Evolutionary conservation across 305 asterid species (phyloP).

Genomic region (Andrographis paniculata): DNA sequence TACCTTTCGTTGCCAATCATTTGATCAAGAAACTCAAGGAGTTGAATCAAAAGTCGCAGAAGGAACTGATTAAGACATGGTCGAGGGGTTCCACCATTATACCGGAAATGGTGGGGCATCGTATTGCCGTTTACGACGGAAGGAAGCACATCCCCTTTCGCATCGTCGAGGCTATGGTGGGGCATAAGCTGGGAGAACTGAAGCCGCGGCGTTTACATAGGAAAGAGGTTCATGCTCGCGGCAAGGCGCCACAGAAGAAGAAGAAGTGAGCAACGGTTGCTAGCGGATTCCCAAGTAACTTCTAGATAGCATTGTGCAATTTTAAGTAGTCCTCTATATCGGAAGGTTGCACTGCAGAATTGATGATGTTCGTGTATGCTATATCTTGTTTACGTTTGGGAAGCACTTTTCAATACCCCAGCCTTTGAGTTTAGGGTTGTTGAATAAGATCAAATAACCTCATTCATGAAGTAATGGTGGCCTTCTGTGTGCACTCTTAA

Average conservation of each 20-base stretch:
- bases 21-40: conserved; percentile 28
- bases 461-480: no score
- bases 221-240: conserved; percentile 40
- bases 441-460: no score
- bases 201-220: conserved; percentile 23
- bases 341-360: no score
- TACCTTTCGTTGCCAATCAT: conserved; percentile 54
- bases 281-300: no score
- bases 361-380: no score
- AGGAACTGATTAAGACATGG: conserved; percentile 50
- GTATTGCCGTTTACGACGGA: conserved; percentile 47
- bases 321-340: no score
- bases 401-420: no score
- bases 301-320: no score
- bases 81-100: conserved; percentile 44
- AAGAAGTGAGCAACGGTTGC: no score
- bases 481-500: no score
- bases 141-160: conserved; percentile 37
- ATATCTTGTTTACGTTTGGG: no score
- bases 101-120: conserved; percentile 54
- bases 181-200: conserved; percentile 53
- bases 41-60: conserved; percentile 20
- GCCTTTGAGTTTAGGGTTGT: no score
- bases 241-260: conserved; percentile 24
- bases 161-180: conserved; percentile 46